Percentiles rank a stretch among this genome's conserved stretches.
Conservation (phyloP, 225 moss, liverwort and hornwort genomes). For the Antitrichia curtipendula region DNA sequence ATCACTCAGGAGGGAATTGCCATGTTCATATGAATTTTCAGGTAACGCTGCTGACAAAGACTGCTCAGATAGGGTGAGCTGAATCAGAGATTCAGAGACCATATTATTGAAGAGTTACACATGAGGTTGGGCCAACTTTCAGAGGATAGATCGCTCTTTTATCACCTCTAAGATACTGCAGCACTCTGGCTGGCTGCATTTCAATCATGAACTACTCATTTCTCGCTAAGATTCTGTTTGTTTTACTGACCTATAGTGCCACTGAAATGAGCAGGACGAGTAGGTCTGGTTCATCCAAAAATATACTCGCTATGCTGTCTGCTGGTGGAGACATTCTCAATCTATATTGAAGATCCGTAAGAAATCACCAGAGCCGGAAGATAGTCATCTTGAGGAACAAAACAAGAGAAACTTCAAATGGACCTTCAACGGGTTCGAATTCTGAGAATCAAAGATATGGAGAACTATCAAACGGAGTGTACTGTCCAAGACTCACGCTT, state of each 20-base stretch:
- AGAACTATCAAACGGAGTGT: not conserved
- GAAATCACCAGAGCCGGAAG: not conserved
- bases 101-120: not conserved
- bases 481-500: not conserved
- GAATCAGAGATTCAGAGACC: not conserved
- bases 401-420: not conserved
- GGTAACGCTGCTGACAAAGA: not conserved
- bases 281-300: not conserved
- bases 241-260: not conserved
- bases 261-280: not conserved
- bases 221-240: not conserved
- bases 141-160: not conserved
- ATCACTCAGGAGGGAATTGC: not conserved
- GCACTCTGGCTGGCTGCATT: not conserved
- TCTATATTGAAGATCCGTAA: not conserved
- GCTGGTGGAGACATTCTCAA: not conserved
- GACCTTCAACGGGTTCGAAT: not conserved
- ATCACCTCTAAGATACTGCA: accelerated
- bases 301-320: not conserved
- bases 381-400: not conserved
- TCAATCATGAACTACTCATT: not conserved
- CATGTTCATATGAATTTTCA: not conserved
- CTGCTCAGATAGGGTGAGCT: not conserved
- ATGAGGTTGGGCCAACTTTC: not conserved
- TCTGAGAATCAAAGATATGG: not conserved